Percentiles rank a stretch among this genome's conserved stretches.
Conservation (phyloP, 2,329 filamentous ascomycete genomes). For the Nemania sp. region DNA sequence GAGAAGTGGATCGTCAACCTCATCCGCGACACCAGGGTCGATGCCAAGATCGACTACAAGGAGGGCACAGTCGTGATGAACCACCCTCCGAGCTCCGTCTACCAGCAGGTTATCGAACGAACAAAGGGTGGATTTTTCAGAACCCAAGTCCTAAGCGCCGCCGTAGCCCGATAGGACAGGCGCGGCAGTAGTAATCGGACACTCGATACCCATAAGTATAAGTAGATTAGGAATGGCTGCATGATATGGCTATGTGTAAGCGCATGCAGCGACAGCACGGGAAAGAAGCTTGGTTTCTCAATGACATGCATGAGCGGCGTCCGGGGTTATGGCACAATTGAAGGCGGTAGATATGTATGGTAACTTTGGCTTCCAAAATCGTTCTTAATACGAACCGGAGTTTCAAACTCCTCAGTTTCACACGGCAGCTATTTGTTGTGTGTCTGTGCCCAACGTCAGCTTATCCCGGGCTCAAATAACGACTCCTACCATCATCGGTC, state of each 20-base stretch:
- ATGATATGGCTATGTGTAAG: constrained; percentile 19
- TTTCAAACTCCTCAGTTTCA: neutral
- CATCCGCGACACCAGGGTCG: constrained; percentile 94
- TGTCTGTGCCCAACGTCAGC: neutral
- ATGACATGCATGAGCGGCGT: constrained; percentile 41
- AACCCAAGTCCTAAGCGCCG: constrained; percentile 87
- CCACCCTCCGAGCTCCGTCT: constrained; percentile 96
- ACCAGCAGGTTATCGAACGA: constrained; percentile 98
- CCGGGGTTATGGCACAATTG: constrained; percentile 37
- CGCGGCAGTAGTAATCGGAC: constrained; percentile 7
- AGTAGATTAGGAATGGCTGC: constrained; percentile 26
- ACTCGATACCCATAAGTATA: constrained; percentile 33
- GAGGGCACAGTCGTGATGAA: constrained; percentile 99
- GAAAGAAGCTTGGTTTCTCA: constrained; percentile 29
- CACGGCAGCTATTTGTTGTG: neutral
- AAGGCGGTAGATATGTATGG: constrained; percentile 39
- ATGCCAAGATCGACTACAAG: constrained; percentile 99
- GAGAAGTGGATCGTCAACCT: constrained; percentile 99
- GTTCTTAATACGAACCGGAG: constrained; percentile 22
- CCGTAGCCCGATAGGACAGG: constrained; percentile 56
- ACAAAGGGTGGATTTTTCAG: constrained; percentile 99
- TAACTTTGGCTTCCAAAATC: constrained; percentile 28
- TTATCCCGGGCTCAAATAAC: neutral
- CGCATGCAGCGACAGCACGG: constrained; percentile 21
- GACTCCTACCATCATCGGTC: too few relatives aligned